Conservation (phyloP, 345 rosid genomes). For the Lepidium africanum region DNA sequence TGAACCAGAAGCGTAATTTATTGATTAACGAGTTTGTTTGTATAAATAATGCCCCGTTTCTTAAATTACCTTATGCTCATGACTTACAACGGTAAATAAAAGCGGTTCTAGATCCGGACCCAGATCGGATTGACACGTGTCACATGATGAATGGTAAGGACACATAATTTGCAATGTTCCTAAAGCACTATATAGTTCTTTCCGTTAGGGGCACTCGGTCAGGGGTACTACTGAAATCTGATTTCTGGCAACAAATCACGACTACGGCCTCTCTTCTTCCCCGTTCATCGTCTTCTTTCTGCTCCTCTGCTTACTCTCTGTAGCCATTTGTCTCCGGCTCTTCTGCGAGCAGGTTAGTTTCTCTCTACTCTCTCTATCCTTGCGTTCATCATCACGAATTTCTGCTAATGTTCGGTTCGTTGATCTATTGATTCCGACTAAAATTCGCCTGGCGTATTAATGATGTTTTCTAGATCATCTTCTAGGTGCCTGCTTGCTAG, state of each 20-base stretch:
- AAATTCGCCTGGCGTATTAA: neutral
- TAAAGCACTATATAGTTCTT: neutral
- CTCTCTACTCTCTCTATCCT: neutral
- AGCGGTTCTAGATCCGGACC: no score
- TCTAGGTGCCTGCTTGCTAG: neutral
- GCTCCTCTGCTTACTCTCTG: neutral
- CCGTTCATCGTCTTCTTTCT: neutral
- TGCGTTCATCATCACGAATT: neutral
- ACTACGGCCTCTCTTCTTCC: neutral
- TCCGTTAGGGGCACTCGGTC: neutral
- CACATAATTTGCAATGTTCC: conserved; percentile 17
- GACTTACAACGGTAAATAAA: no score
- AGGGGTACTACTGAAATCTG: neutral
- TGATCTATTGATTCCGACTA: conserved; percentile 2
- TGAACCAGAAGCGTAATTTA: neutral
- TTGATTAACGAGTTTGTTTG: no score
- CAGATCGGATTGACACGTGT: neutral
- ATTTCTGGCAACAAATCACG: conserved; percentile 6
- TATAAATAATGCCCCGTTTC: no score
- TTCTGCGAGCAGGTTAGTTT: neutral
- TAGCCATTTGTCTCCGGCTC: neutral
- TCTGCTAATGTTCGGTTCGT: neutral
- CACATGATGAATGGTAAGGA: neutral
- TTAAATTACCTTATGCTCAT: no score
- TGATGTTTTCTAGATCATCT: conserved; percentile 5